Conservation (phyloP, 768 basidiomycete genomes). For the Sarcomyxa edulis region DNA sequence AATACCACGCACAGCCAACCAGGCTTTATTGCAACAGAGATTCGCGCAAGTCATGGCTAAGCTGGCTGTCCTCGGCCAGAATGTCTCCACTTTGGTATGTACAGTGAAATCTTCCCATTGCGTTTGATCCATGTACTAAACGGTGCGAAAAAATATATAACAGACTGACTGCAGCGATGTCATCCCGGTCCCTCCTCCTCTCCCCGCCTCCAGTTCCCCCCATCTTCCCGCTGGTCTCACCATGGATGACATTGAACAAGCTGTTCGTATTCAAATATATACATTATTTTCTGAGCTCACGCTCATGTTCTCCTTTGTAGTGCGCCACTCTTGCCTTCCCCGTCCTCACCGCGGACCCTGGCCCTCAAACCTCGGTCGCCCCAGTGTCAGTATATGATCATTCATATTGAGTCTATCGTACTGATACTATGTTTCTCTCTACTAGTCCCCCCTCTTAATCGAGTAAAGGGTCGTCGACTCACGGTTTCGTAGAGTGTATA, state of each 20-base stretch:
- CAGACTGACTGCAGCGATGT: slow-evolving; percentile 39
- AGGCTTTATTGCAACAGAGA: slow-evolving; percentile 23
- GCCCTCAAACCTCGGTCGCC: no score
- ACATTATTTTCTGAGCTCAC: not conserved
- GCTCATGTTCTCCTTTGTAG: not conserved
- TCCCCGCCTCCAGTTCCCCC: slow-evolving; percentile 17
- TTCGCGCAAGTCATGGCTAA: slow-evolving; percentile 41
- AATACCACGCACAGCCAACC: no score
- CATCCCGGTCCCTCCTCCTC: slow-evolving; percentile 31
- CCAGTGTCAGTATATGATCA: no score
- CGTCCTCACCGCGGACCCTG: slow-evolving; percentile 14
- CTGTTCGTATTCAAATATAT: slow-evolving; percentile 14
- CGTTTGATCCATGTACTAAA: no score
- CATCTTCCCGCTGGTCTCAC: slow-evolving; percentile 18
- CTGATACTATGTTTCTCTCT: no score
- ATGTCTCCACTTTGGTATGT: slow-evolving; percentile 25
- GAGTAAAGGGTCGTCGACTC: no score
- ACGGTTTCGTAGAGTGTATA: no score
- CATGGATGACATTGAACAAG: slow-evolving; percentile 19
- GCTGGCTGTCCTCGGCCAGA: slow-evolving; percentile 36
- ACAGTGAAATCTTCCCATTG: no score
- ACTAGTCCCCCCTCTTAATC: no score
- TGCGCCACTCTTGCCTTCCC: slow-evolving; percentile 20
- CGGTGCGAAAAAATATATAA: no score
- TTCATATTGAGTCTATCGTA: no score